phyloP scores from a whole-genome alignment of 169 alveolate genomes.

The Plasmodium yoelii region DNA sequence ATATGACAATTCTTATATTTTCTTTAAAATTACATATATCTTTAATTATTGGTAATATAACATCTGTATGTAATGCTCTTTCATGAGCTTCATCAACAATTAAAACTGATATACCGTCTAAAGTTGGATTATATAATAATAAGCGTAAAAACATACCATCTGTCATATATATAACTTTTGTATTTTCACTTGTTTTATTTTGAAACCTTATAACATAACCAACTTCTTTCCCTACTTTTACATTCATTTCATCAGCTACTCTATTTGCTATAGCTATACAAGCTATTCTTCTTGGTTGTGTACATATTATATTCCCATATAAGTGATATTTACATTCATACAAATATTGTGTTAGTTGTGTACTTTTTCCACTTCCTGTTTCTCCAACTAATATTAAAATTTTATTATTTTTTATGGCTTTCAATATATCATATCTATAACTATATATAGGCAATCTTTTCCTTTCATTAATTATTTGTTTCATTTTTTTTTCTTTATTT shows the following conservation, averaged over 20 bases:
- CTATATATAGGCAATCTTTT: constrained; percentile 94
- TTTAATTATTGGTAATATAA: constrained; percentile 97
- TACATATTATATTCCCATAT: constrained; percentile 97
- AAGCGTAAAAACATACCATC: constrained; percentile 99
- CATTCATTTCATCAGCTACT: constrained; percentile 98
- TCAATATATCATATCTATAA: constrained; percentile 93
- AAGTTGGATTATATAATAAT: constrained; percentile 96
- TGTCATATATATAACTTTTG: constrained; percentile 98
- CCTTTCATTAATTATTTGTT: constrained; percentile 82
- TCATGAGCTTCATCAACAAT: constrained; percentile 99
- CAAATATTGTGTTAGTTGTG: constrained; percentile 98
- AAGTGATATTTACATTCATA: constrained; percentile 97
- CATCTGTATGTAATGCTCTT: constrained; percentile 99
- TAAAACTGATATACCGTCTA: constrained; percentile 94
- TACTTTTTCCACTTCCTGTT: constrained; percentile 99
- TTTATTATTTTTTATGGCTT: constrained; percentile 92
- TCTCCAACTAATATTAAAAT: constrained; percentile 98
- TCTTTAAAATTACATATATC: constrained; percentile 92
- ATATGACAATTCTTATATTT: constrained; percentile 91
- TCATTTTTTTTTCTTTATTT: constrained; percentile 77
- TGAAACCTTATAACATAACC: constrained; percentile 97
- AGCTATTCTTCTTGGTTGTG: constrained; percentile 99
- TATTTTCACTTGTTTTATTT: constrained; percentile 96
- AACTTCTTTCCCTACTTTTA: constrained; percentile 98
- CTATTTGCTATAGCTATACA: constrained; percentile 99